These are phyloP conservation scores for Xerocomellus chrysenteron DNA, from an alignment of 768 basidiomycete species.

Conservation along the genomic window DNA sequence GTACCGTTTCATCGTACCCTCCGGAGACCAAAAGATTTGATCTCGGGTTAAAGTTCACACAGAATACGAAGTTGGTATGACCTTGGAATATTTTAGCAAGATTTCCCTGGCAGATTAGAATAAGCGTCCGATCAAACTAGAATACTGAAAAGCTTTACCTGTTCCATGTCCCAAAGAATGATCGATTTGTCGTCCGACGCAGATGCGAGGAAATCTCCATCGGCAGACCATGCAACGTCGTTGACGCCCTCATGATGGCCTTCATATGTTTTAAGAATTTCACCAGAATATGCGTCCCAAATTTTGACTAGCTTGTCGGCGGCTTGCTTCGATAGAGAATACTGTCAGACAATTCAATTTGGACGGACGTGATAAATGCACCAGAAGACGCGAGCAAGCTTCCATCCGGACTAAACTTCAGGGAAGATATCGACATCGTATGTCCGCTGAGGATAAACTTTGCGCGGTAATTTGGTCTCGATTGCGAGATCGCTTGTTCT, in stretches of 20 bases:
- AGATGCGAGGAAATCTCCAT: slow-evolving; percentile 81
- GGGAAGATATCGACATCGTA: slow-evolving; percentile 72
- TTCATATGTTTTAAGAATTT: slow-evolving; percentile 67
- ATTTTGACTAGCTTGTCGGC: slow-evolving; percentile 82
- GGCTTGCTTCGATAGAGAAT: slow-evolving; percentile 53
- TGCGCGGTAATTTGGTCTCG: slow-evolving; percentile 53
- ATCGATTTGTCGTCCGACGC: slow-evolving; percentile 94
- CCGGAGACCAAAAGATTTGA: slow-evolving; percentile 92
- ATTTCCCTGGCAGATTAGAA: slow-evolving; percentile 41
- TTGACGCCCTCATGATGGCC: slow-evolving; percentile 85
- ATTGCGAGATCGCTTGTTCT: slow-evolving; percentile 5
- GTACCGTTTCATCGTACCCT: slow-evolving; percentile 92
- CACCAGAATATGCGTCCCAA: slow-evolving; percentile 73
- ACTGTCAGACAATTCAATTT: slow-evolving; percentile 16
- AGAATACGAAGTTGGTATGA: slow-evolving; percentile 94
- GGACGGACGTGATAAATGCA: slow-evolving; percentile 39
- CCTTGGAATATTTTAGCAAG: slow-evolving; percentile 69
- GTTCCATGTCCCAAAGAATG: slow-evolving; percentile 78
- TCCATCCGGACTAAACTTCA: slow-evolving; percentile 90
- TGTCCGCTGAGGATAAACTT: slow-evolving; percentile 79
- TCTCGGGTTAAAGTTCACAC: slow-evolving; percentile 87
- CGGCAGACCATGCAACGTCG: slow-evolving; percentile 85
- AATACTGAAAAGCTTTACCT: slow-evolving; percentile 38
- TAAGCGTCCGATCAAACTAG: slow-evolving; percentile 1
- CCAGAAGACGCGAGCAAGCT: slow-evolving; percentile 79